Base-by-base conservation (phyloP, 169 alveolate genomes). In the Cryptosporidium andersoni region DNA sequence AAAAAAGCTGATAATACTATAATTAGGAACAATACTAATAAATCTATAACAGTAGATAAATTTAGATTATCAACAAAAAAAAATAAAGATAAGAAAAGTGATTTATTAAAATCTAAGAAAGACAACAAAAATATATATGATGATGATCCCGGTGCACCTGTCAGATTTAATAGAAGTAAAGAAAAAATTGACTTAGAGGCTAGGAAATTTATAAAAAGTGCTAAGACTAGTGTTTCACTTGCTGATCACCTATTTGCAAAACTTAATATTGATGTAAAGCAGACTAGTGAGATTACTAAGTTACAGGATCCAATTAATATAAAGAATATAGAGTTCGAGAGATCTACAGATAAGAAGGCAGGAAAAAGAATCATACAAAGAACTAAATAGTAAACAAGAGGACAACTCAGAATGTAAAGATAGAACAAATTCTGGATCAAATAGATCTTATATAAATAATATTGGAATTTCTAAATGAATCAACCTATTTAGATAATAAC, bases 141-240 rank as follows among this genome's bases (percentile, higher is more conserved):
- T 48, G 56, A 9, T 8, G 82, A 74, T 48, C 82, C 82, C 5
- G 82, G 82, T 37, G 82, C 82, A 14, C 82, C 82, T 4, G 16
- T 74, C 4, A 60, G 39, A 60, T 1, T 16, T 9, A 16, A 53
- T 37, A 51, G 82, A 37, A 60, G 68, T 8, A 74, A 52, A 58
- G 82, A 74, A 53, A 53, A 34, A 74, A 74, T 74, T 55, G 82
- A 74, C 42, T 74, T 63, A 12, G 82, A 74, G 5, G 82, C 82
- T 8, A 53, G 51, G 37, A 49, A 56, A 25, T 74, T 74, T 51
- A 14, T 74, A 9, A 74, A 58, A 42, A 49, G 45, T 48, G n/a
- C 34, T 9, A 53, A 63, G n/a, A 14, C 68, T 2, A 56, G 58
- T 5, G 34, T 74, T 9, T 53, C 68, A 47, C 51, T 74, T 4